Evolutionary conservation across 1,139 yeast species (phyloP), one percentile per base, ranked within the genome.

Genomic region (Taphrina flavorubra): DNA sequence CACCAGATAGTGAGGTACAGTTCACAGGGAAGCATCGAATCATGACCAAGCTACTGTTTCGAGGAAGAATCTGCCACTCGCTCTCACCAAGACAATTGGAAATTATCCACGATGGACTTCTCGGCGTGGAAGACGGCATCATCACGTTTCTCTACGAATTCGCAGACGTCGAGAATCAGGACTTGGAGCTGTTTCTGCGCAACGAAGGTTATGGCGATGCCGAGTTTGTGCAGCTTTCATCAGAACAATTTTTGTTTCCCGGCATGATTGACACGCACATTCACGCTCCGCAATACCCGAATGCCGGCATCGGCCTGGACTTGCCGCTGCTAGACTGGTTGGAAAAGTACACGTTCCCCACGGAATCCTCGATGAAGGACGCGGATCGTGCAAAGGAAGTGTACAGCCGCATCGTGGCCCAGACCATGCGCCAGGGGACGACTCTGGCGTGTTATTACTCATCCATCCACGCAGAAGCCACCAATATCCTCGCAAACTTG

Each of bases 231-330:
- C 65, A 53, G 13, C 36, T 60, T 20, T 34, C 60, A 14, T n/a
- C 51, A 13, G 60, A 55, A 5, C 70, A 69, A 20, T 66, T 67
- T 37, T 25, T 88, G 74, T 86, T 90, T 75, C 99, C 99, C 0
- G 99, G 99, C 0, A 92, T 94, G 74, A 81, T 94, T 14, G 99
- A 94, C 76, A 92, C 98, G 1, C 99, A 94, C 76, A 91, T 92
- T 71, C 99, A 94, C 77, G 97, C 98, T 0, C 89, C 98, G 4
- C 99, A 94, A 79, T 94, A 86, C 77, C 97, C 98, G n/a, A 94
- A 94, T 77, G 83, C 86, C 63, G 98, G 98, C 0, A 86, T 94
- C 51, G 95, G 96, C 71, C 92, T 96, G 59, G 90, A 88, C 71
- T 81, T 90, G 1, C 95, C 96, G 0, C 81, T 94, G 65, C 81